A percentile compares a stretch with the other conserved stretches of the same genome.
Evolutionary conservation across 257 asterid species (phyloP).

Genomic region (Salvia rosmarinus): DNA sequence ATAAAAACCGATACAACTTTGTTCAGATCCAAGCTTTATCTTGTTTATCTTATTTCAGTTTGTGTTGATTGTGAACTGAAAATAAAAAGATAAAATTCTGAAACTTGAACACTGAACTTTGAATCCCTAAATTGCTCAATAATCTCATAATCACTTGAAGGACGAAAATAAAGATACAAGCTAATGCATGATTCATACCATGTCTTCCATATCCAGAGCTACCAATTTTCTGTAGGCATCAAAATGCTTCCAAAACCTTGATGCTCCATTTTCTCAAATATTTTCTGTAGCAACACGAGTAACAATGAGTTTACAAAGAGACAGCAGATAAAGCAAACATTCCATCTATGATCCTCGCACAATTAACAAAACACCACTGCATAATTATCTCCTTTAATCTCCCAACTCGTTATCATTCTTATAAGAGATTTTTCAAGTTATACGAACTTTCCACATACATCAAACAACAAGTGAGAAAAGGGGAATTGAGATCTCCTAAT

Average conservation of each 20-base stretch:
- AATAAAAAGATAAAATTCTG: too few relatives aligned
- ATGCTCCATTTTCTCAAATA: slow-evolving; percentile 74
- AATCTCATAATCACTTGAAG: slow-evolving; percentile 6
- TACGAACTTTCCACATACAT: background rate
- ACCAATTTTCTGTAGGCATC: slow-evolving; percentile 53
- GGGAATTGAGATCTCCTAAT: slow-evolving; percentile 2
- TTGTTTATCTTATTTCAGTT: background rate
- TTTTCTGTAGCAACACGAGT: slow-evolving; percentile 55
- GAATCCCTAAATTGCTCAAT: background rate
- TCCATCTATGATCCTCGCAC: background rate
- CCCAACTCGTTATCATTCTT: slow-evolving; percentile 11
- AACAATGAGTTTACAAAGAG: slow-evolving; percentile 13
- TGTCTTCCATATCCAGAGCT: slow-evolving; percentile 52
- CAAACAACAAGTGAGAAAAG: background rate
- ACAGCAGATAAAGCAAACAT: background rate
- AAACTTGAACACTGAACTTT: slow-evolving; percentile 8
- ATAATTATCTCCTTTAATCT: slow-evolving; percentile 10
- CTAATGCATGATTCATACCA: slow-evolving; percentile 43
- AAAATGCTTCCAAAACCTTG: slow-evolving; percentile 87
- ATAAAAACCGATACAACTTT: background rate
- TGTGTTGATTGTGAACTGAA: too few relatives aligned
- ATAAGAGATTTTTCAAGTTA: background rate
- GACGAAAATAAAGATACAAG: slow-evolving; percentile 1
- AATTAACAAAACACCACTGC: slow-evolving; percentile 7
- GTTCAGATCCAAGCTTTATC: background rate